Conservation (phyloP, 352 stramenopile genomes). For the Phytophthora europaea region DNA sequence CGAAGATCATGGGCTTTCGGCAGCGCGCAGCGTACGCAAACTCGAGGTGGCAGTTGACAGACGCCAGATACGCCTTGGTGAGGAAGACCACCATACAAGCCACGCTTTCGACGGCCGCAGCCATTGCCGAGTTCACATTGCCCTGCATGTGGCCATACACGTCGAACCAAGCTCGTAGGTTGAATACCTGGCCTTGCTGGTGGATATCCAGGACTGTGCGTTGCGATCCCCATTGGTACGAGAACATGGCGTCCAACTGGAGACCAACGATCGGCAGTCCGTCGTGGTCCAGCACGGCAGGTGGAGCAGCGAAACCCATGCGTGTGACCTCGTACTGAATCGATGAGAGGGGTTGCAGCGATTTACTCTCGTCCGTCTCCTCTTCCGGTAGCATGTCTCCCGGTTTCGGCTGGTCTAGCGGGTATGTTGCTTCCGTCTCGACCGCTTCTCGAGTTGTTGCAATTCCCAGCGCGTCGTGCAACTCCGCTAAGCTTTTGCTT, state of each 20-base stretch:
- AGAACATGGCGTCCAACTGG: constrained; percentile 66
- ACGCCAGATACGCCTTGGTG: constrained; percentile 54
- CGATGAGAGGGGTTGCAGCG: constrained; percentile 20
- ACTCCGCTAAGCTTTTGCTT: neutral
- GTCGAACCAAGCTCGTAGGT: constrained; percentile 61
- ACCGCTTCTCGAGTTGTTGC: constrained; percentile 28
- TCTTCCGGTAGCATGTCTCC: constrained; percentile 34
- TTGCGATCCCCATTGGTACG: constrained; percentile 66
- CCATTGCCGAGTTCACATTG: constrained; percentile 75
- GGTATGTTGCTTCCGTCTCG: constrained; percentile 18
- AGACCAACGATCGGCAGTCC: constrained; percentile 48
- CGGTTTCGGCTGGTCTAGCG: constrained; percentile 8
- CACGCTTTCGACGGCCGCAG: constrained; percentile 61
- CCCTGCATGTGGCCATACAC: constrained; percentile 76
- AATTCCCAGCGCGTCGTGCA: constrained; percentile 32
- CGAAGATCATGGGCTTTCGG: constrained; percentile 59
- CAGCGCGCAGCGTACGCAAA: constrained; percentile 57
- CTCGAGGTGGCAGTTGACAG: constrained; percentile 70
- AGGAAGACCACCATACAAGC: constrained; percentile 68
- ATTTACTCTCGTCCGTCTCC: constrained; percentile 26
- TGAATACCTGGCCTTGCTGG: constrained; percentile 50
- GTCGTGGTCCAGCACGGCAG: constrained; percentile 49
- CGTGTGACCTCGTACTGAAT: constrained; percentile 59
- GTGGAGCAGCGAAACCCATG: constrained; percentile 30
- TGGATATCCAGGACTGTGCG: constrained; percentile 49